Base-by-base conservation (phyloP, 1,284 basidiomycete genomes). In the Cryptococcus sp. region DNA sequence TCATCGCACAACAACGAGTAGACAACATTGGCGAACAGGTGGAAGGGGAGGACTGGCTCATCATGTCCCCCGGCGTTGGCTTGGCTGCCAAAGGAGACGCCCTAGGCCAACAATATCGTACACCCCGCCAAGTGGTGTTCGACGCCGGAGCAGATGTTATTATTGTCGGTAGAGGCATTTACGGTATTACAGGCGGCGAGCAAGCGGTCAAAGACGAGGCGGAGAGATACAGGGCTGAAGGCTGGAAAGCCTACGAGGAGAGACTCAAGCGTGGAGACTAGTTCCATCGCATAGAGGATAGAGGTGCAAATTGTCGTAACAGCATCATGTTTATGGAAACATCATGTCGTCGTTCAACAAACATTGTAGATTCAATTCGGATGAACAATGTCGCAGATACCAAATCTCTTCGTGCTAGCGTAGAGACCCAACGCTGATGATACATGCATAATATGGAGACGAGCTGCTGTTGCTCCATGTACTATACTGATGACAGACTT, bases 31-130 rank as follows among this genome's bases (percentile, higher is more conserved):
- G 69, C 29, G 69, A 72, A 15, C 8, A 7, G 13, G 29, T 10
- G 2, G 29, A 4, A 4, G 29, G 29, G 13, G 29, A 92, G 64
- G 96, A 99, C 77, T 96, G 94, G 75, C 77, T 99, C 58, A 83
- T 98, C 61, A 80, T 99, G 61, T 93, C 93, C 0, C 96, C 96
- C 13, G 96, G 96, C 3, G 92, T 99, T 11, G 91, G 89, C 3
- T 81, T 98, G 48, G 91, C 92, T 62, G 76, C 80, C 6, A 87
- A 85, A 63, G 92, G 91, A 2, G 96, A 99, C 77, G 81, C 81
- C 2, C 87, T 95, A 86, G 96, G 95, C 16, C 96, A 99, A 79
- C 93, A 97, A 77, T 99, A 99, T 78, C 83, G 93, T 55, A 95
- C 93, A 3, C 96, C 96, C 0, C 80, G 84, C 38, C 83, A 95